Base-by-base conservation (phyloP, 2,329 filamentous ascomycete genomes). In the Diatrype stigma region DNA sequence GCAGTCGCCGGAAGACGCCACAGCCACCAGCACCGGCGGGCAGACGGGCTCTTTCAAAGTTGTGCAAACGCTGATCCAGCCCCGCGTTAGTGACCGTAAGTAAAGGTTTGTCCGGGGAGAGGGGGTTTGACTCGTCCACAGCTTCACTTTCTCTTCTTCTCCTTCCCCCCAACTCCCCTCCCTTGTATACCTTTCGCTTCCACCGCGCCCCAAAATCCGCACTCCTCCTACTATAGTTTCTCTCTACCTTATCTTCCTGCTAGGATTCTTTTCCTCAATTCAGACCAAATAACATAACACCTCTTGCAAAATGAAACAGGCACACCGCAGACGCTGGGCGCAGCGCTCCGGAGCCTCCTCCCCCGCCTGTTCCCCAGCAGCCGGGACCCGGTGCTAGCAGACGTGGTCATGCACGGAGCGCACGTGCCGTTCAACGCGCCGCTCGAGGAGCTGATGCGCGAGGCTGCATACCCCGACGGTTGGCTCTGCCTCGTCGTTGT, bases 401-500 rank as follows among this genome's bases (percentile, higher is more conserved):
- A 88, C 52, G 88, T 89, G 2, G 79, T 97, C 6, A 70, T 97
- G 61, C 94, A 99, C 72, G 94, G 94, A 1, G 89, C 86, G 1
- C 79, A 84, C 1, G 81, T 96, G 52, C 93, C 94, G 1, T 87
- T 97, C 73, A 72, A 76, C 52, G 88, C 91, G 1, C 85, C 85
- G 22, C 70, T 99, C 17, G 88, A 90, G 63, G 93, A 96, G 45
- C 68, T 99, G 51, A 88, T 94, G 71, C 80, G 85, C 51, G 87
- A 87, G 63, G 87, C 89, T 3, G 84, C 90, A 2, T 97, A 96
- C 74, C 85, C 90, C 0, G 94, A 99, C 70, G 94, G 94, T 0
- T 99, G 92, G 87, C 69, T 96, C 23, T 90, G 90, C 68, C 70
- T 96, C 40, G 88, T 90, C 48, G 81, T 96, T 5, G 79, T 85